Base-by-base conservation (phyloP, 106 monocot species). In the Allium fistulosum region DNA sequence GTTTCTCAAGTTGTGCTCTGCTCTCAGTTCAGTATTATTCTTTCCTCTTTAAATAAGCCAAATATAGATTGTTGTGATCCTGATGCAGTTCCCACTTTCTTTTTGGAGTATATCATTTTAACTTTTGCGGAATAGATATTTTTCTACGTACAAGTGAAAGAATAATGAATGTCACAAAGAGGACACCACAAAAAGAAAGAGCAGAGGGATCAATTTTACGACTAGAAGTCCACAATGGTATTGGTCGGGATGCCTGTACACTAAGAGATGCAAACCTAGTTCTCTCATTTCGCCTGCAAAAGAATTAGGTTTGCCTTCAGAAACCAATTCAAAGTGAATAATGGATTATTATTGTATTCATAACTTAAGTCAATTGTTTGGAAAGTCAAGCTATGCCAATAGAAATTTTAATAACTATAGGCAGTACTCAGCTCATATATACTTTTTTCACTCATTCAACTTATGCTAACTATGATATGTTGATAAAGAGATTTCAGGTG, bases 201-300 rank as follows among this genome's bases (percentile, higher is more conserved):
- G 18, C 10, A 11, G 51, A 14, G 6, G 64, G 69, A 59, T 80
- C 46, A 65, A 27, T 57, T 80, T n/a, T 62, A 17, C 0, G 14
- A 49, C 18, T 49, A 17, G 58, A 26, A 45, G 27, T 62, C 71
- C 62, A 75, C 8, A 37, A 14, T 45, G 72, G 75, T 7, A 57
- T n/a, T 46, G 37, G 37, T 5, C 37, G 37, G 37, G 48, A 28
- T 71, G 82, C 46, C 67, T 72, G 75, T 17, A 79, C n/a, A 55
- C 74, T 72, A 16, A 83, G 15, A 17, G 79, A 83, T 51, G 83
- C 71, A 64, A 79, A 79, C 51, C 57, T 47, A 2, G 49, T 52
- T n/a, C 52, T 63, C 37, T 72, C 57, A 15, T 46, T 75, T 56
- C 48, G 49, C 53, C 83, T 83, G 71, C 7, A 75, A 75, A 77